These are phyloP conservation scores for Metschnikowia amazonensis DNA, from an alignment of 805 yeast species.

Conservation along the genomic window DNA sequence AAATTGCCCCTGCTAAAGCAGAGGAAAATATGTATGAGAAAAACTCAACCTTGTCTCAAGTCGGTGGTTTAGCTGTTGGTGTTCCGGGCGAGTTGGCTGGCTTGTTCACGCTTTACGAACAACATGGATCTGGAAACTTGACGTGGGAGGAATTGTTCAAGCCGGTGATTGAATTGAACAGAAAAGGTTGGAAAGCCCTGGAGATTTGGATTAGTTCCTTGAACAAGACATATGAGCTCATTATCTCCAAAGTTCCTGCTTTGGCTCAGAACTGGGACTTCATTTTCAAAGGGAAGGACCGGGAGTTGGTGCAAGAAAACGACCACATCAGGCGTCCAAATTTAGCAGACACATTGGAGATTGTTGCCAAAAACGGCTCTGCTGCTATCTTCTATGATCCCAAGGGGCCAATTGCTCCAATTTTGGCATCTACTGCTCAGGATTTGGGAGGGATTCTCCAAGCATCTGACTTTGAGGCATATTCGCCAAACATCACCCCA, in stretches of 20 bases:
- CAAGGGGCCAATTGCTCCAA: constrained; percentile 63
- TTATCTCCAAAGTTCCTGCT: constrained; percentile 26
- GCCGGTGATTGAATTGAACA: constrained; percentile 69
- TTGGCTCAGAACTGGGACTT: constrained; percentile 53
- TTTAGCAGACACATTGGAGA: constrained; percentile 62
- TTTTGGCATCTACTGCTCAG: constrained; percentile 49
- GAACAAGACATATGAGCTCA: constrained; percentile 21
- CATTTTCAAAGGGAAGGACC: constrained; percentile 32
- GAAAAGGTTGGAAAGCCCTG: constrained; percentile 44
- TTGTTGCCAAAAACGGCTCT: constrained; percentile 74
- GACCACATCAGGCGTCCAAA: constrained; percentile 57
- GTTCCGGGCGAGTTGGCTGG: constrained; percentile 93
- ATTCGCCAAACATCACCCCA: constrained; percentile 48
- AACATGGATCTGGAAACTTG: constrained; percentile 68
- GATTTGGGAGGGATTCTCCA: constrained; percentile 65
- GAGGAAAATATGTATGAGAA: constrained; percentile 60
- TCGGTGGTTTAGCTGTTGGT: constrained; percentile 87
- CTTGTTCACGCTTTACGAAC: constrained; percentile 52
- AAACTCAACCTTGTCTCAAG: constrained; percentile 47
- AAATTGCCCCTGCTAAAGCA: constrained; percentile 71
- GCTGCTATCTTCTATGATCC: constrained; percentile 81
- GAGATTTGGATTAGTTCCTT: constrained; percentile 34
- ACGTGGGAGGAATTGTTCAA: constrained; percentile 68
- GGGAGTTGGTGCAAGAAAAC: constrained; percentile 44
- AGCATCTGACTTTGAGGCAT: constrained; percentile 61